Base-by-base conservation (phyloP, 352 stramenopile genomes). In the Globisporangium heterothallicum region DNA sequence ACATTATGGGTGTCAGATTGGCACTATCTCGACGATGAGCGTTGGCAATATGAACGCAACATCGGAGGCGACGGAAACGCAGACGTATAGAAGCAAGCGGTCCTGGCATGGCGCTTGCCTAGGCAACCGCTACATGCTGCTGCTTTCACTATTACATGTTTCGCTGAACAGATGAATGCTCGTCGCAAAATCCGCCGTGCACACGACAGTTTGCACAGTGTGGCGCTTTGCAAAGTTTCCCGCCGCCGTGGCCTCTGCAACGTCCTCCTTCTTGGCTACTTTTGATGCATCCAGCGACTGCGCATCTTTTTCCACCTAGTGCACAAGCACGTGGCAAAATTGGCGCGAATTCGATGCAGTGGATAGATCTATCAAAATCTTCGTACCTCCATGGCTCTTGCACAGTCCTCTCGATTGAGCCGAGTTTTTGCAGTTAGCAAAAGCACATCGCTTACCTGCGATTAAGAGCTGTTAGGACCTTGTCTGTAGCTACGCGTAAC, bases 311-410 rank as follows among this genome's bases (percentile, higher is more conserved):
- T 25, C 81, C 80, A 19, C 80, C 79, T 91, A 42, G 0, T 40
- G 36, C 16, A 30, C 21, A 13, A 35, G 36, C 13, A 38, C 41
- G 21, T 29, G 10, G 6, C 12, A 27, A 45, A 14, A 26, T 18
- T 19, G n/a, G n/a, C n/a, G n/a, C n/a, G n/a, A n/a, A n/a, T n/a
- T n/a, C n/a, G n/a, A n/a, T n/a, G n/a, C n/a, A n/a, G n/a, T n/a
- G n/a, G n/a, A n/a, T n/a, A n/a, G n/a, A n/a, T n/a, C n/a, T n/a
- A n/a, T n/a, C n/a, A n/a, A n/a, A n/a, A n/a, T 4, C 13, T 24
- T 21, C 30, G n/a, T 67, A 89, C 84, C 84, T 68, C 84, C 84
- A 25, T 95, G 84, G 30, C 66, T 91, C 60, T 95, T 95, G 71
- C 84, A 95, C 0, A 92, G 60, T 30, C 84, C 84, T 19, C 75